Base-by-base conservation (phyloP, 441 rosid genomes). In the Syzygium syzygioides region DNA sequence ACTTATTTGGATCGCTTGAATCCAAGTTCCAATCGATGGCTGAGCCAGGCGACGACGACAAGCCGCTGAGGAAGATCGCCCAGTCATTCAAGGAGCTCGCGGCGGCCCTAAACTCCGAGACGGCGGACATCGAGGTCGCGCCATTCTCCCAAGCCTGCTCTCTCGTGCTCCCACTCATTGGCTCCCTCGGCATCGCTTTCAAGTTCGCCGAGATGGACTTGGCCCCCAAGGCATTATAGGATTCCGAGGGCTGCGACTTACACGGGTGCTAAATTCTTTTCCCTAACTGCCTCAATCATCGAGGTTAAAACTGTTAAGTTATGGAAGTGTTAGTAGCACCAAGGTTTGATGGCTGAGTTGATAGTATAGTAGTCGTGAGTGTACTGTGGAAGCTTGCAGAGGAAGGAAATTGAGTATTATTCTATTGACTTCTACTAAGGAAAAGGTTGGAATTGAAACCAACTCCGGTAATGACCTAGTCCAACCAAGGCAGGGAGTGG, bases 121-220 rank as follows among this genome's bases (percentile, higher is more conserved):
- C 90, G 68, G 91, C 86, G 17, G 94, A 94, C 41, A 88, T 96
- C 23, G 95, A 95, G 41, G 90, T 95, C 48, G 95, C 93, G 23
- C 91, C 94, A 6, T 95, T 96, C 92, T 96, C 99, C 41, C 96
- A 87, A 88, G 99, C 99, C 28, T 96, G 97, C 91, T 93, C 99
- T 53, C 91, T 95, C 23, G 98, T 98, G n/a, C 96, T 98, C n/a
- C 99, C 99, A 88, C 98, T 96, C 64, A 95, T 98, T 83, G 96
- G 97, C n/a, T 96, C 97, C 91, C 91, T 98, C n/a, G 99, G 99
- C 54, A 95, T 98, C 88, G 98, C 99, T 88, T 96, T 98, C 94
- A 98, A 96, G 92, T 98, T 98, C 86, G 99, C 98, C 0, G 98
- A 98, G 91, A 93, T 94, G 97, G 99, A 98, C 89, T 98, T 95